phyloP scores from a whole-genome alignment of 345 rosid genomes.

The Hypericum androsaemum region DNA sequence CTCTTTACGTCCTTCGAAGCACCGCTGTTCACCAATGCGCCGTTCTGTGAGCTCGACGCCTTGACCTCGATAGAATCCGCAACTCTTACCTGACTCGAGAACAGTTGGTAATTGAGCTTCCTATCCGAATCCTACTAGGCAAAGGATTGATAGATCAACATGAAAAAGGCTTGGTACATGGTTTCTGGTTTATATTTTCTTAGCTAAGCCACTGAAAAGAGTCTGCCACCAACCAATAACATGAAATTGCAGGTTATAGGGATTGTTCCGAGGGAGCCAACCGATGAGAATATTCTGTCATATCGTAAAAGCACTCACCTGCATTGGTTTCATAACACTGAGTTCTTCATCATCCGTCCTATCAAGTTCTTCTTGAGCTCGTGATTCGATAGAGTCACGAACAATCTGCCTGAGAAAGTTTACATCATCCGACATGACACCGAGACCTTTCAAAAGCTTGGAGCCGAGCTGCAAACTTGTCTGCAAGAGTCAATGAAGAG shows the following conservation, averaged over 20 bases:
- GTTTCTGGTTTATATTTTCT: too few relatives aligned
- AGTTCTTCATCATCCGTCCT: slow-evolving; percentile 28
- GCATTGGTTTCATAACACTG: slow-evolving; percentile 42
- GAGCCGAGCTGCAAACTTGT: slow-evolving; percentile 92
- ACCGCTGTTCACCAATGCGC: too few relatives aligned
- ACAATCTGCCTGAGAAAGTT: slow-evolving; percentile 60
- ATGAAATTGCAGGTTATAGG: too few relatives aligned
- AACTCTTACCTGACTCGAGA: slow-evolving; percentile 28
- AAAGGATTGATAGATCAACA: background rate
- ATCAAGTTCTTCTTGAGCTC: slow-evolving; percentile 50
- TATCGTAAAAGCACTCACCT: slow-evolving; percentile 29
- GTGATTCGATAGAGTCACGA: slow-evolving; percentile 77
- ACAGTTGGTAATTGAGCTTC: background rate
- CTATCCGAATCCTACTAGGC: background rate
- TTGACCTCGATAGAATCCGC: slow-evolving; percentile 14
- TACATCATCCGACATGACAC: slow-evolving; percentile 97
- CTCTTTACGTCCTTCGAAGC: too few relatives aligned
- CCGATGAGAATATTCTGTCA: too few relatives aligned
- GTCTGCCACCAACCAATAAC: too few relatives aligned
- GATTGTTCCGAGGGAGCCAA: too few relatives aligned
- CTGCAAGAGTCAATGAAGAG: slow-evolving; percentile 29
- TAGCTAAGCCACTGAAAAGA: too few relatives aligned
- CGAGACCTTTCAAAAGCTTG: slow-evolving; percentile 76
- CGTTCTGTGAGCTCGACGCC: background rate
- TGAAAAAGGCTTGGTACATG: background rate